A percentile compares a stretch with the other conserved stretches of the same genome.
These are phyloP conservation scores for Coemansia sp. DNA, from an alignment of 192 early-diverging fungal genomes.

Conservation along the genomic window DNA sequence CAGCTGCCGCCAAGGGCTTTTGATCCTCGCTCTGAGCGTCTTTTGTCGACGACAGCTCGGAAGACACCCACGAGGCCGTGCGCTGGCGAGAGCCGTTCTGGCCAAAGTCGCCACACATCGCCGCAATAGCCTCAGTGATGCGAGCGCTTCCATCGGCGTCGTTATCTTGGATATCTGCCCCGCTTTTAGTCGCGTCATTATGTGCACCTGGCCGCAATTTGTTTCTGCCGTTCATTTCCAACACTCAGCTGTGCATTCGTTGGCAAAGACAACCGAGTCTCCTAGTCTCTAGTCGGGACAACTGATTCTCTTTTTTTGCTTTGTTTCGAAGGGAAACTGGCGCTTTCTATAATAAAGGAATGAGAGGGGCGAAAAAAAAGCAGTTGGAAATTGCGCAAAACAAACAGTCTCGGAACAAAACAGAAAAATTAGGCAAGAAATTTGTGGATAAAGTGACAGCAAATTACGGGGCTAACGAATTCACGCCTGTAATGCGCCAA, in stretches of 20 bases:
- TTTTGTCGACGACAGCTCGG: constrained; percentile 21
- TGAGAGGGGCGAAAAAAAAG: neutral
- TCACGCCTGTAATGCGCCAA: neutral
- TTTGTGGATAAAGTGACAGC: neutral
- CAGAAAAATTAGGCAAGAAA: neutral
- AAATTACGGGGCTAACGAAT: neutral
- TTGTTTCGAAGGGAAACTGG: neutral
- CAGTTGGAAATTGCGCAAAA: neutral
- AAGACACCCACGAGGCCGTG: constrained; percentile 42
- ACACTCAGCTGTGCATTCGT: neutral
- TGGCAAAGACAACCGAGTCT: neutral
- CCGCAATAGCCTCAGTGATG: constrained; percentile 14
- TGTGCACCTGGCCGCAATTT: neutral
- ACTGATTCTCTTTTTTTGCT: neutral
- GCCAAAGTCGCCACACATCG: constrained; percentile 26
- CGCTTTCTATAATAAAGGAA: neutral
- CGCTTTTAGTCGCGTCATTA: neutral
- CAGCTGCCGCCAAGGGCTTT: neutral
- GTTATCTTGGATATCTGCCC: neutral
- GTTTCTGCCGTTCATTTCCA: constrained; percentile 11
- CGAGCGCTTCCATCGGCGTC: constrained; percentile 2
- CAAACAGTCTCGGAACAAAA: neutral
- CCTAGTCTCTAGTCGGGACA: neutral
- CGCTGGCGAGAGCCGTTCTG: constrained; percentile 24
- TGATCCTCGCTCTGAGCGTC: constrained; percentile 4